Evolutionary conservation across 768 basidiomycete genomes (phyloP).

Genomic region (Hortiboletus flavorubellus): DNA sequence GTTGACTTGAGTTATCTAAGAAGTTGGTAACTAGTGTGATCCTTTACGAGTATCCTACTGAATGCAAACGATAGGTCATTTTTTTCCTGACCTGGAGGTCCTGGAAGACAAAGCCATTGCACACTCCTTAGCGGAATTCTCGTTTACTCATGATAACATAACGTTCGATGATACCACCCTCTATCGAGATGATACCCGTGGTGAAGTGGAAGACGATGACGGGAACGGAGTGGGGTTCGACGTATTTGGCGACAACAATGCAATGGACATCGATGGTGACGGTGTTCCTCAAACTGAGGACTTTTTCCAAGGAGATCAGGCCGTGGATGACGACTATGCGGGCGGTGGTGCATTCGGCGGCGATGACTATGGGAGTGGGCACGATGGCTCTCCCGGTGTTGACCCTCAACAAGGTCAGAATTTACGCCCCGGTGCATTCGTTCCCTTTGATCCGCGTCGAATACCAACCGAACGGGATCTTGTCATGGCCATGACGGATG

Average conservation of each 20-base stretch:
- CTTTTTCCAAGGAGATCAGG: slow-evolving; percentile 66
- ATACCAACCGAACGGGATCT: slow-evolving; percentile 74
- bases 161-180: slow-evolving; percentile 61
- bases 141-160: slow-evolving; percentile 67
- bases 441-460: slow-evolving; percentile 85
- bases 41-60: slow-evolving; percentile 1
- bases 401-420: slow-evolving; percentile 40
- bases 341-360: slow-evolving; percentile 39
- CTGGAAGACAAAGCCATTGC: slow-evolving; percentile 74
- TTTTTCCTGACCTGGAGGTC: slow-evolving; percentile 64
- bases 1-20: slow-evolving; percentile 64
- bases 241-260: slow-evolving; percentile 21
- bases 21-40: slow-evolving; percentile 38
- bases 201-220: slow-evolving; percentile 35
- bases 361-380: slow-evolving; percentile 39
- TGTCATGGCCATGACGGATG: slow-evolving; percentile 80
- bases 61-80: slow-evolving; percentile 46
- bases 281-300: slow-evolving; percentile 49
- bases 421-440: slow-evolving; percentile 45
- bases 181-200: slow-evolving; percentile 51
- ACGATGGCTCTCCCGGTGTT: slow-evolving; percentile 43
- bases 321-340: slow-evolving; percentile 45
- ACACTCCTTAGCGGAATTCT: slow-evolving; percentile 76
- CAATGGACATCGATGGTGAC: slow-evolving; percentile 41
- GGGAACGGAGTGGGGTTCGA: slow-evolving; percentile 24